Base-by-base conservation (phyloP, 441 rosid species). In the Heliophila coronopifolia region DNA sequence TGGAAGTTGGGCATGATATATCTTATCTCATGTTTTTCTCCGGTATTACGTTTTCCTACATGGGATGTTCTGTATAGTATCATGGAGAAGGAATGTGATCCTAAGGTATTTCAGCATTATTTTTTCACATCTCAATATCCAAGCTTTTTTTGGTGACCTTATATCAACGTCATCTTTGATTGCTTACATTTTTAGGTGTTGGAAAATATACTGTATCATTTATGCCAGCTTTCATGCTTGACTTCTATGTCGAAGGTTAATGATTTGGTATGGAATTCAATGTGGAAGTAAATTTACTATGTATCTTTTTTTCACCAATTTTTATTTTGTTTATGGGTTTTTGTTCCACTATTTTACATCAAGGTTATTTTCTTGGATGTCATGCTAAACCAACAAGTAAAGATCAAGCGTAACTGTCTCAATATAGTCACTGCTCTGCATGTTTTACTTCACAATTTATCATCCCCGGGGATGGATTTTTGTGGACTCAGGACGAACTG, bases 1-100 rank as follows among this genome's bases (percentile, higher is more conserved):
- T 86, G 97, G 95, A 92, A 88, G 83, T 46, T 81, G 81, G 83
- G 80, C 39, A 80, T 92, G 83, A 49, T 88, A 38, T 73, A 89
- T 40, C 76, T 88, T 12, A 76, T 88, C 54, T 81, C 95, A 64
- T 66, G 74, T 66, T 83, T 85, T 71, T 77, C 74, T 73, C 62
- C 78, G 1, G 77, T 80, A 32, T 69, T 70, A 50, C 82, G 60
- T 53, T 56, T 20, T 64, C 45, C 66, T 44, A 70, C 94, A 2
- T 88, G 95, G 97, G 87, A 88, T 68, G 58, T 76, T 54, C 74
- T 88, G 15, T 82, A 66, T 59, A 82, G 75, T 26, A 63, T 88
- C 36, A 51, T 79, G 74, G 75, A 58, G 46, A 80, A 75, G 55
- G 99, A 92, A 69, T 37, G 61, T 52, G 87, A 86, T 41, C 63